Evolutionary conservation across 2,329 filamentous ascomycete species (phyloP).

Genomic region (Arthrinium puccinioides): DNA sequence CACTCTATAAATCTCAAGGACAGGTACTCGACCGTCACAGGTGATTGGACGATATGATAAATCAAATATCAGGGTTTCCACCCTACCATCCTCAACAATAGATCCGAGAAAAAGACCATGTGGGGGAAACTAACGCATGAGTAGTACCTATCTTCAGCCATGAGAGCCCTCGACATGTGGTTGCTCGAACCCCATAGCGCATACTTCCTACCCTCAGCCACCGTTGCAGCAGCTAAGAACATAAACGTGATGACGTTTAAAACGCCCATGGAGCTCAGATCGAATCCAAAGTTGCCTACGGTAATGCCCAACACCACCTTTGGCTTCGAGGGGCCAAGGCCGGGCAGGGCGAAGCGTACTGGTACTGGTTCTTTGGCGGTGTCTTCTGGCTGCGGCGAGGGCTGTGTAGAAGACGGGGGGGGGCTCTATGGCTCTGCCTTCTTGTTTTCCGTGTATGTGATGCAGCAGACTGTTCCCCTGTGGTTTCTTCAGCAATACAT

Average conservation of each 20-base stretch:
- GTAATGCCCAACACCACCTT: no score
- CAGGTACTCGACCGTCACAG: no score
- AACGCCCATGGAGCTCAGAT: neutral
- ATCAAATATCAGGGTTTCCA: no score
- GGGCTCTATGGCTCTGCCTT: no score
- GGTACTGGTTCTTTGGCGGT: neutral
- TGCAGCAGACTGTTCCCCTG: no score
- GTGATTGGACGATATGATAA: no score
- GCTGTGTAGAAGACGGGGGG: no score
- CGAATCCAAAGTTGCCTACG: no score
- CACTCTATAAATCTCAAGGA: no score
- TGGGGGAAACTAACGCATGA: neutral
- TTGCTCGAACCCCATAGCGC: neutral
- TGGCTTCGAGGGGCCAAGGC: neutral
- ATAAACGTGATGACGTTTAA: neutral
- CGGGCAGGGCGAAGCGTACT: neutral
- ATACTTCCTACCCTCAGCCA: conserved; percentile 2
- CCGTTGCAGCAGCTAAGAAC: neutral
- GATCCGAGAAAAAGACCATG: neutral
- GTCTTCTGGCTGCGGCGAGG: neutral
- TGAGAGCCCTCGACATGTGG: neutral
- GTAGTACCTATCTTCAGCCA: neutral
- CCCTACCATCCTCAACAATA: no score
- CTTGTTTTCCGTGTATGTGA: no score
- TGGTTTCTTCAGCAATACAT: no score